These are phyloP conservation scores for Cardamine resedifolia DNA, from an alignment of 345 rosid genomes.

Conservation along the genomic window DNA sequence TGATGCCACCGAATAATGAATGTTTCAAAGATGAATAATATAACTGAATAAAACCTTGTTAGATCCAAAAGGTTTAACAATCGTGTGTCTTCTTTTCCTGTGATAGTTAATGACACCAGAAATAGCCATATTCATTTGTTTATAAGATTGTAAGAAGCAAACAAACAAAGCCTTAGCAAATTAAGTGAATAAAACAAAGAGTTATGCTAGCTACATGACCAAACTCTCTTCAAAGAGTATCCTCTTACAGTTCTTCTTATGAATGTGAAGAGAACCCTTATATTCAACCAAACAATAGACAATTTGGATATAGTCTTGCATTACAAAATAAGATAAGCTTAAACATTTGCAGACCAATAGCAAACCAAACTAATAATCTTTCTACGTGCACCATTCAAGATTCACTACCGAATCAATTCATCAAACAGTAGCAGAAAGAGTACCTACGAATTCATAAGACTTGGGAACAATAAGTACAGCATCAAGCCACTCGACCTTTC, in stretches of 20 bases:
- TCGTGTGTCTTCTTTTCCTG: not conserved
- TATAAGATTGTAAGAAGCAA: not conserved
- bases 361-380: not conserved
- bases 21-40: not conserved
- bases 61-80: not conserved
- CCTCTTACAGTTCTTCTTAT: not conserved
- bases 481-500: constrained; percentile 55
- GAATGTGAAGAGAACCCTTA: not conserved
- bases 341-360: not conserved
- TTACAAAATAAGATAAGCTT: not conserved
- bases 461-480: constrained; percentile 44
- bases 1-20: not conserved
- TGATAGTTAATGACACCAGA: not conserved
- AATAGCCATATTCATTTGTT: not conserved
- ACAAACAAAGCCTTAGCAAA: not conserved
- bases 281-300: not conserved
- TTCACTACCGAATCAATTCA: not conserved
- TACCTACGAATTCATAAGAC: constrained; percentile 48
- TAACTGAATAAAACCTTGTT: not conserved
- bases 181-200: not conserved
- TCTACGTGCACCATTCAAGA: not conserved
- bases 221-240: not conserved
- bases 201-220: not conserved
- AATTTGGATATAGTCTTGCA: not conserved
- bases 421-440: constrained; percentile 43